phyloP scores from a whole-genome alignment of 2,329 filamentous ascomycete genomes.

The Cadophora luteo-olivacea region DNA sequence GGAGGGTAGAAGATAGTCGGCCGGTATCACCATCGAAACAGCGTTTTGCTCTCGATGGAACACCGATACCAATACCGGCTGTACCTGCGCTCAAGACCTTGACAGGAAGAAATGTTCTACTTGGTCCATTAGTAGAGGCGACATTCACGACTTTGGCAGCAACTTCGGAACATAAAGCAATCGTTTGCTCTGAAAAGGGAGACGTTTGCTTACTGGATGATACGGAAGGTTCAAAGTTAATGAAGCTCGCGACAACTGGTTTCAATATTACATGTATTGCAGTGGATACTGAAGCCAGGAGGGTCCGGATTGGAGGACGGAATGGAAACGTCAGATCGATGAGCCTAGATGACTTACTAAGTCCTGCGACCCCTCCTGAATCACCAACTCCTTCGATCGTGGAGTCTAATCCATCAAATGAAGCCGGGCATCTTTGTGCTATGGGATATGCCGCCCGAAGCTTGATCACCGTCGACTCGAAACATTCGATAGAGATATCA shows the following conservation, averaged over 20 bases:
- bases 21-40: constrained; percentile 68
- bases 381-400: constrained; percentile 37
- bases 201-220: constrained; percentile 89
- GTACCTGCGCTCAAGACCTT: constrained; percentile 69
- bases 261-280: constrained; percentile 59
- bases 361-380: constrained; percentile 42
- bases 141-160: constrained; percentile 81
- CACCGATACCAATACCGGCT: constrained; percentile 44
- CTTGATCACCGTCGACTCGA: constrained; percentile 77
- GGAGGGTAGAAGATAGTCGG: constrained; percentile 77
- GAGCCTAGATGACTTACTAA: constrained; percentile 52
- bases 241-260: constrained; percentile 67
- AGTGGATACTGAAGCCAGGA: constrained; percentile 44
- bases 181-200: constrained; percentile 87
- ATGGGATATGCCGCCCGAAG: constrained; percentile 72
- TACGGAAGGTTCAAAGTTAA: constrained; percentile 73
- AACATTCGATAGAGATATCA: constrained; percentile 73
- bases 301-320: constrained; percentile 47
- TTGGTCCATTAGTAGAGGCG: constrained; percentile 81
- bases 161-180: constrained; percentile 74
- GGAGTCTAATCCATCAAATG: constrained; percentile 28
- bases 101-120: constrained; percentile 83
- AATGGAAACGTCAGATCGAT: constrained; percentile 55
- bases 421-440: constrained; percentile 59
- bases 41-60: constrained; percentile 57